Conservation (phyloP, 106 monocot genomes). For the Amphibolis antarctica region DNA sequence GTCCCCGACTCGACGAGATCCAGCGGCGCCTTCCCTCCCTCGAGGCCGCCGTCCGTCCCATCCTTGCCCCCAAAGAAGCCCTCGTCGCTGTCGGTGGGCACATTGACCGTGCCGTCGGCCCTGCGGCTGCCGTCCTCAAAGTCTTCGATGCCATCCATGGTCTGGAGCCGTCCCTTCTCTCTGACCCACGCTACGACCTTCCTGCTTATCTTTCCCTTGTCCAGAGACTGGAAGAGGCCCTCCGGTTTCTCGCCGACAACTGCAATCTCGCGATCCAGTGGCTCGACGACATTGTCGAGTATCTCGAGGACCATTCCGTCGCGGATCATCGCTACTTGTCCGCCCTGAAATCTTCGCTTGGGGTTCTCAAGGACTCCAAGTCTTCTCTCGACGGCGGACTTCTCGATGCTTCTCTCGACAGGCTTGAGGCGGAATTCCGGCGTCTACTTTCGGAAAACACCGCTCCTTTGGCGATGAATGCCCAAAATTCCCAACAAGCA, state of each 20-base stretch:
- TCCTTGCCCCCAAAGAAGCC: constrained; percentile 3
- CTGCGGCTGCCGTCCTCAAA: constrained; percentile 20
- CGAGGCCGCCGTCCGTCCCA: constrained; percentile 15
- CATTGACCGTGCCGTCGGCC: constrained; percentile 22
- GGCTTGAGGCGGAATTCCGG: constrained; percentile 9
- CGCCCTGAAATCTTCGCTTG: background rate
- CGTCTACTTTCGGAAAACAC: constrained; percentile 5
- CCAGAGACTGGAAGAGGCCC: constrained; percentile 18
- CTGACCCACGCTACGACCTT: constrained; percentile 9
- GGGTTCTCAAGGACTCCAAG: background rate
- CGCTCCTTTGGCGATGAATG: constrained; percentile 27
- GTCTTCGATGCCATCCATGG: constrained; percentile 28
- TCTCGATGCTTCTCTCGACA: constrained; percentile 2
- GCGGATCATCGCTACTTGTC: background rate
- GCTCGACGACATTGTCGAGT: constrained; percentile 18
- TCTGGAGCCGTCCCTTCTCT: constrained; percentile 18
- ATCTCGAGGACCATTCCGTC: constrained; percentile 10
- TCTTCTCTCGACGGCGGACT: constrained; percentile 14
- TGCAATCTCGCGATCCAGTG: constrained; percentile 11
- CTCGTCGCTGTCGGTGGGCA: constrained; percentile 5
- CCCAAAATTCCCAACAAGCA: background rate
- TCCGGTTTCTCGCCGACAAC: constrained; percentile 17
- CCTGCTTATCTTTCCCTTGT: constrained; percentile 9
- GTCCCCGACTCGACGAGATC: constrained; percentile 8
- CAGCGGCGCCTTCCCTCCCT: constrained; percentile 13